Conservation (phyloP, 2,329 filamentous ascomycete genomes). For the Cordyceps cateniannulata region DNA sequence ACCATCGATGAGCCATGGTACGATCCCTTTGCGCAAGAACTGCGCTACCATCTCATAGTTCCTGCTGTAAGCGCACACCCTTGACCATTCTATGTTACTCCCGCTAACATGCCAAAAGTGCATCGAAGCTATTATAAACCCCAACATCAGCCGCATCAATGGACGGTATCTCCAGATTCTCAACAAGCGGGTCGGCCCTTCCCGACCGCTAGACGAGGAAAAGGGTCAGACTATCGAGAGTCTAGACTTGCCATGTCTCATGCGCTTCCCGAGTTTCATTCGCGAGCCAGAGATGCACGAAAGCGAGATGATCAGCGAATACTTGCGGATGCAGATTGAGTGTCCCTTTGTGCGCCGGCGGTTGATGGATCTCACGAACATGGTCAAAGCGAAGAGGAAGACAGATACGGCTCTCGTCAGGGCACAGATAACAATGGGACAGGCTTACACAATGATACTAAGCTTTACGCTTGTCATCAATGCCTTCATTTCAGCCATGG, state of each 20-base stretch:
- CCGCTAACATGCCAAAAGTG: constrained; percentile 1
- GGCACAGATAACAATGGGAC: constrained; percentile 9
- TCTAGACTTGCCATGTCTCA: constrained; percentile 9
- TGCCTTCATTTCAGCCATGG: constrained; percentile 19
- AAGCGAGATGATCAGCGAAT: neutral
- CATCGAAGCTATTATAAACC: constrained; percentile 10
- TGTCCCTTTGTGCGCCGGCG: constrained; percentile 11
- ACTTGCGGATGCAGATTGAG: constrained; percentile 7
- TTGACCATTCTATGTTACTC: neutral
- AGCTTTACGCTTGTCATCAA: constrained; percentile 20
- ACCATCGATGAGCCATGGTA: constrained; percentile 20
- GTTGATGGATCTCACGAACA: constrained; percentile 1
- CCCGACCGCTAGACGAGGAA: constrained; percentile 8
- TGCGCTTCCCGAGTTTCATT: constrained; percentile 4
- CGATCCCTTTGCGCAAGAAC: constrained; percentile 22
- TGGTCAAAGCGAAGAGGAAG: neutral
- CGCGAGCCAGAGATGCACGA: constrained; percentile 7
- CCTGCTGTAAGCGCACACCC: constrained; percentile 24
- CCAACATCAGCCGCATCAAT: constrained; percentile 8
- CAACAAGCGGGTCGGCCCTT: neutral
- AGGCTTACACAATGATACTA: constrained; percentile 17
- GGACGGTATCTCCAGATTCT: neutral
- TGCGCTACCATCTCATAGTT: constrained; percentile 25
- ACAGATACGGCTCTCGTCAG: neutral
- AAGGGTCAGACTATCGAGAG: constrained; percentile 11